A percentile compares a stretch with the other conserved stretches of the same genome.
These are phyloP conservation scores for Xenoacremonium recifei DNA, from an alignment of 2,329 filamentous ascomycete species.

Conservation along the genomic window DNA sequence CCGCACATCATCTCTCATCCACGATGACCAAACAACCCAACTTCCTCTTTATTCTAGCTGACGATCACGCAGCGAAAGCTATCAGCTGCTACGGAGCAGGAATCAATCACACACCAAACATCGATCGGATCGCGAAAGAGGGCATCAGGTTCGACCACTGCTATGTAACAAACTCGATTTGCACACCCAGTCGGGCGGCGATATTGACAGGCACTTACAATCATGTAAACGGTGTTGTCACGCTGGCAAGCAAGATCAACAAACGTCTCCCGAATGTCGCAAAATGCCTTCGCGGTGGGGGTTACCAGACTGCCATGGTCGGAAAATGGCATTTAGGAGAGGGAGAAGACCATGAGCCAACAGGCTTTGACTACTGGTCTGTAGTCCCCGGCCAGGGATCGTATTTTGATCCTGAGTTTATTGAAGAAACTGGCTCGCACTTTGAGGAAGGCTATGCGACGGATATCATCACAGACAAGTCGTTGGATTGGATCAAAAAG, in stretches of 20 bases:
- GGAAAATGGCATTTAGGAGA: conserved; percentile 56
- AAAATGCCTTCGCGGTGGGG: conserved; percentile 44
- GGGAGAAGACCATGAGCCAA: conserved; percentile 42
- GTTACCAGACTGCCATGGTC: conserved; percentile 51
- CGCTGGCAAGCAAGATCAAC: conserved; percentile 47
- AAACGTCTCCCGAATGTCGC: conserved; percentile 50
- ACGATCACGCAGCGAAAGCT: conserved; percentile 52
- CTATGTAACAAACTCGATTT: conserved; percentile 54
- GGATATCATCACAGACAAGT: conserved; percentile 52
- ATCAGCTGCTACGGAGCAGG: conserved; percentile 48
- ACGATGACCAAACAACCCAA: no score
- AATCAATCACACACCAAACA: conserved; percentile 51
- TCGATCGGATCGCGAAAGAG: conserved; percentile 48
- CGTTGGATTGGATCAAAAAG: conserved; percentile 38
- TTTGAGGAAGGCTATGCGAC: conserved; percentile 45
- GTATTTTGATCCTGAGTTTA: conserved; percentile 51
- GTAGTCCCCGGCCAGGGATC: conserved; percentile 51
- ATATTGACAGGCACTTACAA: conserved; percentile 51
- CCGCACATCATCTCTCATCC: no score
- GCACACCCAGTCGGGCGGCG: conserved; percentile 49
- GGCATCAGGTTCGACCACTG: conserved; percentile 53
- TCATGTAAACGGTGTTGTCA: conserved; percentile 52
- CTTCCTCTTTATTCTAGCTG: conserved; percentile 52
- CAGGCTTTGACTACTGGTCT: conserved; percentile 52
- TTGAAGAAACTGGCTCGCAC: conserved; percentile 34